A percentile compares a stretch with the other conserved stretches of the same genome.
These are phyloP conservation scores for Jaltomata sinuosa DNA, from an alignment of 257 asterid genomes.

Conservation along the genomic window DNA sequence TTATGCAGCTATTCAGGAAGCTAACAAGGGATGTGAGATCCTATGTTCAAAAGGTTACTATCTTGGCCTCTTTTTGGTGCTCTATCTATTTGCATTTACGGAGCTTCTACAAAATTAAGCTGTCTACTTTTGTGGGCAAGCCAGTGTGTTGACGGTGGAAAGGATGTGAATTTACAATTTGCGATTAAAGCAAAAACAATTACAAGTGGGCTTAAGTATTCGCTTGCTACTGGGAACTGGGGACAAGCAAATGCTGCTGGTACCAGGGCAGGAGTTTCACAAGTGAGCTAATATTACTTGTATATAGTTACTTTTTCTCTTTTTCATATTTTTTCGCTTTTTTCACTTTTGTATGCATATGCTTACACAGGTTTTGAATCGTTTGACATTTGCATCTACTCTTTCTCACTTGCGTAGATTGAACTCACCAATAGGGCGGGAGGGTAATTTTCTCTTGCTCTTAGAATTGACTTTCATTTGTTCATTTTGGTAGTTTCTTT, in stretches of 20 bases:
- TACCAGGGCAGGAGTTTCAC: slow-evolving; percentile 98
- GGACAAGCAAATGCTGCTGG: slow-evolving; percentile 99
- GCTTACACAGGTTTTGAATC: slow-evolving; percentile 75
- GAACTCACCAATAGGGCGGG: slow-evolving; percentile 97
- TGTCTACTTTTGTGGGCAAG: background rate
- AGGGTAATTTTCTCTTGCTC: slow-evolving; percentile 41
- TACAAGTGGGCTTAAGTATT: slow-evolving; percentile 92
- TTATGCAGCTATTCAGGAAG: slow-evolving; percentile 83
- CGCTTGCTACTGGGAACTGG: slow-evolving; percentile 99
- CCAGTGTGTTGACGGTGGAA: slow-evolving; percentile 97
- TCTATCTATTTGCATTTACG: slow-evolving; percentile 1
- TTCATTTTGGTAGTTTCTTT: background rate
- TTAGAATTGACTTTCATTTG: background rate
- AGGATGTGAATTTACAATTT: slow-evolving; percentile 93
- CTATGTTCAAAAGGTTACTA: slow-evolving; percentile 83
- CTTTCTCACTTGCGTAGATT: slow-evolving; percentile 90
- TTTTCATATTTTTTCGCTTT: background rate
- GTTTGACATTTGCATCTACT: slow-evolving; percentile 95
- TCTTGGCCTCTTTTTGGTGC: slow-evolving; percentile 5
- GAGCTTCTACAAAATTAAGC: background rate
- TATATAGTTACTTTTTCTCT: background rate
- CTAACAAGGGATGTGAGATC: slow-evolving; percentile 90
- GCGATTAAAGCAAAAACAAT: slow-evolving; percentile 97
- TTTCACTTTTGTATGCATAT: background rate
- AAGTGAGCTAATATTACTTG: slow-evolving; percentile 30